Base-by-base conservation (phyloP, 2,329 filamentous ascomycete species). In the Zarea fungicola region DNA sequence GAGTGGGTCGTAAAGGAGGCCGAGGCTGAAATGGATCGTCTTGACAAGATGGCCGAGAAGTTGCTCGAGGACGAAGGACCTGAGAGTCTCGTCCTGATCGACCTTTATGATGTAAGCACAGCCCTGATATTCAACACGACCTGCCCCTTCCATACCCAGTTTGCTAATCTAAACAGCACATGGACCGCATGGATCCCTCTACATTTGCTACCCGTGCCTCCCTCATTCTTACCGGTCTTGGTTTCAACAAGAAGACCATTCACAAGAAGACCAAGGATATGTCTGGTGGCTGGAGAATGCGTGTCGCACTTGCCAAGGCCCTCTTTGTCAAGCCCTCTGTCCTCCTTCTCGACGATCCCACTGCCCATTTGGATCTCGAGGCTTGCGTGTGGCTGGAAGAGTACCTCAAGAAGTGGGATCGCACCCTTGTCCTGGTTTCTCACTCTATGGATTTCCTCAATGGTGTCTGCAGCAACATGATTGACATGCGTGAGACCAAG, bases 201-300 rank as follows among this genome's bases (percentile, higher is more conserved):
- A 99, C 95, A 45, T 99, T 99, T 74, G 77, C 89, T 65, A 96
- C 92, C 54, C 89, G 93, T 66, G 93, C 93, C 53, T 96, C 92
- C 49, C 84, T 96, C 58, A 99, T 99, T 67, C 73, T 99, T 60
- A 99, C 93, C 49, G 93, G 93, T 90, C 87, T 99, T 52, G 93
- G 93, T 58, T 99, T 99, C 83, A 96, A 99, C 84, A 97, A 97
- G 79, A 74, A 73, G 60, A 99, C 95, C 49, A 97, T 99, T 66
- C 77, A 95, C 72, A 99, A 99, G 83, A 96, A 95, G 84, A 99
- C 95, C 62, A 99, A 97, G 82, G 95, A 99, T 70, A 99, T 99
- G 95, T 99, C 93, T 58, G 93, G 93, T 89, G 93, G 93, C 62
- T 99, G 93, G 93, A 85, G 92, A 78, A 99, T 99, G 93, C 89